phyloP scores from a whole-genome alignment of 306 rosid genomes.

The Trifolium dubium region DNA sequence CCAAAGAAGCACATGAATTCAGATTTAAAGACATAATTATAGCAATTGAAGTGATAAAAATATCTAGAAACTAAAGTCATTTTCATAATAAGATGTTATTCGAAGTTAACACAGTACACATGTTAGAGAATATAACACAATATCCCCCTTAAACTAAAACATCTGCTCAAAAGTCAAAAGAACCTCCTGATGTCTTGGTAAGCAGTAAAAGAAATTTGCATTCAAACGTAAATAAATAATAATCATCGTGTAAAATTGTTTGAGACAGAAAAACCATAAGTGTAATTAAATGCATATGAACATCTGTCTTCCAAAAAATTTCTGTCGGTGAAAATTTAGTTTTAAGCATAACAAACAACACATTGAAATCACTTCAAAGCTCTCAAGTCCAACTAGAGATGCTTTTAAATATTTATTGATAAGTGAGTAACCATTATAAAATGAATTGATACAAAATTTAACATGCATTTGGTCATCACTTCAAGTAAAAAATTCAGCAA shows the following conservation, averaged over 20 bases:
- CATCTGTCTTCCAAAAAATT: neutral
- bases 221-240: neutral
- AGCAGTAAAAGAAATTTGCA: constrained; percentile 14
- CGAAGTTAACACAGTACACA: constrained; percentile 15
- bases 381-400: neutral
- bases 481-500: constrained; percentile 47
- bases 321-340: constrained; percentile 20
- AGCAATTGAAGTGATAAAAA: constrained; percentile 12
- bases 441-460: constrained; percentile 24
- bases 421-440: neutral
- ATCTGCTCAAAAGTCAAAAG: constrained; percentile 26
- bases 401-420: neutral
- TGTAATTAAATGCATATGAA: constrained; percentile 30
- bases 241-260: constrained; percentile 12
- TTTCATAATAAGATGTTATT: constrained; percentile 24
- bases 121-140: neutral
- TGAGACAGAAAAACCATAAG: neutral
- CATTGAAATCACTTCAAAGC: constrained; percentile 29
- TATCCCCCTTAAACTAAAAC: constrained; percentile 19
- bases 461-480: constrained; percentile 27
- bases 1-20: constrained; percentile 32
- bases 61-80: constrained; percentile 12
- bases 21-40: constrained; percentile 19
- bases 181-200: constrained; percentile 16
- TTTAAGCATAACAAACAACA: constrained; percentile 1